Percentiles rank a stretch among this genome's conserved stretches.
These are phyloP conservation scores for Metschnikowia drakensbergensis DNA, from an alignment of 805 yeast species.

Conservation along the genomic window DNA sequence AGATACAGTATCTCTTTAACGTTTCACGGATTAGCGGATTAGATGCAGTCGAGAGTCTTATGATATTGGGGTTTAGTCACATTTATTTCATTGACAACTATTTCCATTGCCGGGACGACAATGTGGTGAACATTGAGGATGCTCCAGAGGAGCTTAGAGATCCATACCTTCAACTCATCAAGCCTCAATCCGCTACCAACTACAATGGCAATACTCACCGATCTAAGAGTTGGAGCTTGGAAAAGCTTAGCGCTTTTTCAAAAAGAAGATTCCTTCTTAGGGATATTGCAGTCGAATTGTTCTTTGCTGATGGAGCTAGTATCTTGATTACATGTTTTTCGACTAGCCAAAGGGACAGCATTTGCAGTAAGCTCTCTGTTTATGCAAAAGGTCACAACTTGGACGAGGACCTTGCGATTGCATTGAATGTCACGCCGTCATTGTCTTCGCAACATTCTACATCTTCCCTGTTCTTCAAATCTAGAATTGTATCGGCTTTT, in stretches of 20 bases:
- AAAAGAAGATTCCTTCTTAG: constrained; percentile 73
- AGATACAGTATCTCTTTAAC: constrained; percentile 69
- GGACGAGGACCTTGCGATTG: constrained; percentile 53
- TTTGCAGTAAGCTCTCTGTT: constrained; percentile 47
- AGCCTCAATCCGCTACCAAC: constrained; percentile 39
- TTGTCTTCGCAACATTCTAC: constrained; percentile 11
- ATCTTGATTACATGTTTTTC: constrained; percentile 62
- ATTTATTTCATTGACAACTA: constrained; percentile 69
- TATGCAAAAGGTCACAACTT: constrained; percentile 47
- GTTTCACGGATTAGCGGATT: constrained; percentile 72
- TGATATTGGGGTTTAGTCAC: constrained; percentile 64
- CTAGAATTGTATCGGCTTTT: constrained; percentile 38
- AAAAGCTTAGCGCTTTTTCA: constrained; percentile 58
- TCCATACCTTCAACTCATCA: constrained; percentile 61
- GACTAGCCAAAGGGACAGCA: constrained; percentile 50
- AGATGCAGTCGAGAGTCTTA: constrained; percentile 69
- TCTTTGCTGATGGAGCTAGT: constrained; percentile 70
- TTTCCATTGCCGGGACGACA: constrained; percentile 49
- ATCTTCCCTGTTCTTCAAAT: constrained; percentile 20
- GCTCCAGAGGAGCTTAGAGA: constrained; percentile 63
- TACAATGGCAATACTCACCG: constrained; percentile 35
- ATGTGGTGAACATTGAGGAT: constrained; percentile 61
- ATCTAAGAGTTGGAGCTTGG: constrained; percentile 57
- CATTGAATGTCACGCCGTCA: constrained; percentile 47
- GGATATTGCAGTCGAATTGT: constrained; percentile 77